Evolutionary conservation across 805 yeast genomes (phyloP), one percentile per base, ranked within the genome.

Genomic region (Wickerhamiella occidentalis): DNA sequence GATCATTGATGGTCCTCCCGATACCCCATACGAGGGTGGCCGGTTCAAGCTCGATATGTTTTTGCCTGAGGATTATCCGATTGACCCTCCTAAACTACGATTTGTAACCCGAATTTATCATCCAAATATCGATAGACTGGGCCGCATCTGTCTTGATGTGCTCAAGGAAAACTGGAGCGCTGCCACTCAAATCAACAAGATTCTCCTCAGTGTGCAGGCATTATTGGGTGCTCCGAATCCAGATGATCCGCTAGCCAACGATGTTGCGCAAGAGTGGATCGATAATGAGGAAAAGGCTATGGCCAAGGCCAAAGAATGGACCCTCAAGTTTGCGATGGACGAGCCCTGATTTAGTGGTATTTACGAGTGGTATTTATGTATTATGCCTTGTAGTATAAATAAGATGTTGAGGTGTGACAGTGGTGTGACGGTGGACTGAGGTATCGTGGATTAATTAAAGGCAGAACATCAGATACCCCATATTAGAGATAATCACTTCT

Each of bases 151-250:
- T 68, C 74, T 92, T 47, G 97, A 92, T 64, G 96, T 92, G 38
- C 73, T 92, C 63, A 92, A 90, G 68, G 76, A 85, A 58, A 88
- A 90, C 68, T 92, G 98, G 98, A 84, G 95, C 8, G 97, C 98
- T 3, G 98, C 98, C 0, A 72, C 90, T 52, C 97, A 92, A 64
- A 92, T 92, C 55, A 76, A 97, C 65, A 92, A 97, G 7, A 82
- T 92, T 21, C 69, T 92, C 54, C 71, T 92, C 50, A 85, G 95
- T 8, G 82, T 92, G 52, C 98, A 92, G 67, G 96, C 97, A 0
- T 70, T 92, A 50, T 69, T 92, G 47, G 95, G 95, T 2, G 87
- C 95, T 4, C 98, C 98, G 9, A 92, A 92, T 60, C 98, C 98
- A 2, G 95, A 92, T 63, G 98, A 92, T 66, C 98, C 98, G 1